Base-by-base conservation (phyloP, 2,329 filamentous ascomycete genomes). In the Lecanoromycetidae sp. region DNA sequence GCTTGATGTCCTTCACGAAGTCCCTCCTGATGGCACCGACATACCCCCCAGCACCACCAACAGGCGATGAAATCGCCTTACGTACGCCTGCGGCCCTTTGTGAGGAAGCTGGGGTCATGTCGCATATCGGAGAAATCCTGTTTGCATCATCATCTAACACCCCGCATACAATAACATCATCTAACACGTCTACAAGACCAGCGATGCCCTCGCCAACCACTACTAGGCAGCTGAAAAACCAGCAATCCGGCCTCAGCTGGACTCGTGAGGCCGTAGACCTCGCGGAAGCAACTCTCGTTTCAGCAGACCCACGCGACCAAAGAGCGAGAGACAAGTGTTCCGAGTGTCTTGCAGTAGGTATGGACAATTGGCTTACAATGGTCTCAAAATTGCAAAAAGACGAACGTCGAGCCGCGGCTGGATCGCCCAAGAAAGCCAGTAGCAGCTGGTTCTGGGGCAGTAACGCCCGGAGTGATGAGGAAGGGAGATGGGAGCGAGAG, bases 51-150 rank as follows among this genome's bases (percentile, higher is more conserved):
- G 74, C 84, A 0, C 83, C 81, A 0, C 69, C 76, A 0, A 80
- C 84, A 40, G 88, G 88, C 45, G 76, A 82, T 38, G 66, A 75
- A 3, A 72, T 81, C 0, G 78, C 88, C 0, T 65, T 72, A 48
- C 81, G 85, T 38, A 76, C 75, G 46, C 60, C 77, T 8, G 69
- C 73, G 23, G 78, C 84, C 54, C 74, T 76, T 30, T 95, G 88
- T 63, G 82, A 91, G 55, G 88, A 95, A 63, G 87, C 87, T 2
- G 86, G 79, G 0, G 66, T 95, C 12, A 87, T 87, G 71, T 75
- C 87, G 20, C 91, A 94, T 63, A 90, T 96, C 53, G 90, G 90
- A 49, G 90, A 96, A 66, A 94, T 96, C 43, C 74, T 96, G 26
- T 95, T 84, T 63, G 77, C 85, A 0, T 76, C 75, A 4, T 73